Percentiles rank a stretch among this genome's conserved stretches.
These are phyloP conservation scores for Leishmania aethiopica DNA, from an alignment of 208 protist species.

Conservation along the genomic window DNA sequence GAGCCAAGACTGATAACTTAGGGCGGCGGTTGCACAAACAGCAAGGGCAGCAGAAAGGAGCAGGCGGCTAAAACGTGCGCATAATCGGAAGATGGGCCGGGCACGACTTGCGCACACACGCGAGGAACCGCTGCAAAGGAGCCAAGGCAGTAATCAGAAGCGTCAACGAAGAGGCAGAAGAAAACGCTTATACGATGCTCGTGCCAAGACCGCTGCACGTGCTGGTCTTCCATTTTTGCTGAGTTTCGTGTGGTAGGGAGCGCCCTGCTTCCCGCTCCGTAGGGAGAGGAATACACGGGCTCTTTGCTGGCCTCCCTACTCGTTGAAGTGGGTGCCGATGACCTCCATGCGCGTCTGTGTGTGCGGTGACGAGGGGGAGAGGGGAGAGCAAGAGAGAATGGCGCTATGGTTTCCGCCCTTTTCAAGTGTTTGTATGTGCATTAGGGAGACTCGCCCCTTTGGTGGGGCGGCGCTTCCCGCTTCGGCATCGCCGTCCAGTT, in stretches of 20 bases:
- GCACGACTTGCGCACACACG: neutral
- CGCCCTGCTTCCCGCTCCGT: neutral
- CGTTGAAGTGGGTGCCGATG: neutral
- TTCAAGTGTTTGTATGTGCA: too few relatives aligned
- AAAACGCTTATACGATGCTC: neutral
- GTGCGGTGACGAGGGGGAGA: neutral
- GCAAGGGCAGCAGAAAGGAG: neutral
- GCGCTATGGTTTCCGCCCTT: neutral
- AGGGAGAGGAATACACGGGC: neutral
- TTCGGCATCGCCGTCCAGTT: too few relatives aligned
- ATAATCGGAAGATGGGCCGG: neutral
- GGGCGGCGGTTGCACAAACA: neutral
- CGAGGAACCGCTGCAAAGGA: neutral
- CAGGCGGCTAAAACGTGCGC: neutral
- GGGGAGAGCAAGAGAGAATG: neutral
- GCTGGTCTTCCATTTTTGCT: too few relatives aligned
- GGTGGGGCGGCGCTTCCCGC: too few relatives aligned
- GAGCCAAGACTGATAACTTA: neutral
- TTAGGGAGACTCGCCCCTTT: too few relatives aligned
- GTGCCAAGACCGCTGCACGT: too few relatives aligned
- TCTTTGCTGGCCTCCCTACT: neutral
- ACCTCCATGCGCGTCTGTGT: neutral
- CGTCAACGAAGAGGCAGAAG: neutral
- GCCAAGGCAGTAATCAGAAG: neutral
- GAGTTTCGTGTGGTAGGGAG: neutral